A percentile compares a stretch with the other conserved stretches of the same genome.
These are phyloP conservation scores for Kingdonia uniflora DNA, from an alignment of 164 flowering plant genomes.

Conservation along the genomic window DNA sequence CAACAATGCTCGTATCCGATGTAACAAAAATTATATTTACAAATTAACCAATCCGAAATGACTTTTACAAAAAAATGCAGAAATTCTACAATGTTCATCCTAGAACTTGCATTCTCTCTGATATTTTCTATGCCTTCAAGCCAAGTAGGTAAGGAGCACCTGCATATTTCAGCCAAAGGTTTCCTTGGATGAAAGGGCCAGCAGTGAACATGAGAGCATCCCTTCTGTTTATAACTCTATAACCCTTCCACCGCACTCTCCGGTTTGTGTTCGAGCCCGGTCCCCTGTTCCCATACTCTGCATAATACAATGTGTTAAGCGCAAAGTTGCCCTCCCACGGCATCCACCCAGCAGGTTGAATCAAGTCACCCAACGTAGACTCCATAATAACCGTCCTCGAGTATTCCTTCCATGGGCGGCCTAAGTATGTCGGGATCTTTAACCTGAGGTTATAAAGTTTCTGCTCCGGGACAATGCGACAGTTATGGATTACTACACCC, in stretches of 20 bases:
- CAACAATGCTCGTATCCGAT: no score
- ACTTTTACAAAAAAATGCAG: no score
- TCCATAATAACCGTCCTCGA: slow-evolving; percentile 10
- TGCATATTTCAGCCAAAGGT: slow-evolving; percentile 15
- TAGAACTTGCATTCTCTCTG: no score
- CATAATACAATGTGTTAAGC: slow-evolving; percentile 19
- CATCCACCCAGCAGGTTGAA: slow-evolving; percentile 32
- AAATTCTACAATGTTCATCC: no score
- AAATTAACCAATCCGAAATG: no score
- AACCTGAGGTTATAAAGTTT: slow-evolving; percentile 7
- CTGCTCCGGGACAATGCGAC: slow-evolving; percentile 26
- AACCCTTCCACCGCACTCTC: slow-evolving; percentile 28
- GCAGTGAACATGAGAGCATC: slow-evolving; percentile 26
- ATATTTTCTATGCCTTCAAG: background rate
- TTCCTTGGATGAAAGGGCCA: slow-evolving; percentile 20
- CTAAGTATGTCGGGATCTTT: slow-evolving; percentile 9
- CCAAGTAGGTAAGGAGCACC: slow-evolving; percentile 21
- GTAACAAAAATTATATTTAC: no score
- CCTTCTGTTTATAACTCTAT: slow-evolving; percentile 17
- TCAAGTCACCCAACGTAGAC: slow-evolving; percentile 9
- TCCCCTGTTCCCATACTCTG: slow-evolving; percentile 33
- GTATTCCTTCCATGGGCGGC: slow-evolving; percentile 14
- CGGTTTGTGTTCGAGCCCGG: slow-evolving; percentile 19
- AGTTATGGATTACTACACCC: slow-evolving; percentile 31
- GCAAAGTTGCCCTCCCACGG: slow-evolving; percentile 25